Conservation (phyloP, 257 asterid genomes). For the Penstemon eatonii region DNA sequence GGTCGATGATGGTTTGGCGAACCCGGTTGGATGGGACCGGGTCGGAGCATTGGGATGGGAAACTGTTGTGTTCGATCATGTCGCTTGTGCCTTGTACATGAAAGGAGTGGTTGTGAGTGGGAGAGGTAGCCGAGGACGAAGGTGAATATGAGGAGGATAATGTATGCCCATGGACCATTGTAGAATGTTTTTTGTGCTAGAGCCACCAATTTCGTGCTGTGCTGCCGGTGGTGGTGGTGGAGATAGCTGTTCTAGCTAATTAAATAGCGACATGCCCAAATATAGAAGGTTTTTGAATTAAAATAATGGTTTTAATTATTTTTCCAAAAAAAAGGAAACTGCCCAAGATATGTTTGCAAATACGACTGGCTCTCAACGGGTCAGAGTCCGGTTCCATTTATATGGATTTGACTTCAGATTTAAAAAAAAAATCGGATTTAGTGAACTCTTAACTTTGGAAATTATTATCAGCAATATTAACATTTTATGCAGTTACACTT, state of each 20-base stretch:
- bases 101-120: conserved; percentile 27
- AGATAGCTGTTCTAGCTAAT: background rate
- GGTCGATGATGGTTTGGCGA: conserved; percentile 40
- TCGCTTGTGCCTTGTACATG: conserved; percentile 24
- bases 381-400: no score
- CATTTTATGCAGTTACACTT: no score
- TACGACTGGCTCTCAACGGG: no score
- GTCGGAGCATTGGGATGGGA: conserved; percentile 30
- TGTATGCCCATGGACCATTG: conserved; percentile 18
- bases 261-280: no score
- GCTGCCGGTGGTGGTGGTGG: background rate
- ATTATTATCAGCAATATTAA: no score
- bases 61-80: conserved; percentile 37
- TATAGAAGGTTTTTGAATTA: no score
- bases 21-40: conserved; percentile 26
- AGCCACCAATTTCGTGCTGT: background rate
- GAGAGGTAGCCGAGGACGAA: conserved; percentile 40
- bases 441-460: no score
- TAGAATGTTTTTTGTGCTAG: conserved; percentile 18
- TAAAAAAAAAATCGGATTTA: no score
- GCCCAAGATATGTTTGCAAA: no score
- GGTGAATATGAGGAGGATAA: conserved; percentile 23
- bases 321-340: no score
- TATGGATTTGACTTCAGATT: no score
- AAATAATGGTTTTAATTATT: no score